Evolutionary conservation across 1,284 basidiomycete species (phyloP).

Genomic region (Takashimella tepidaria): DNA sequence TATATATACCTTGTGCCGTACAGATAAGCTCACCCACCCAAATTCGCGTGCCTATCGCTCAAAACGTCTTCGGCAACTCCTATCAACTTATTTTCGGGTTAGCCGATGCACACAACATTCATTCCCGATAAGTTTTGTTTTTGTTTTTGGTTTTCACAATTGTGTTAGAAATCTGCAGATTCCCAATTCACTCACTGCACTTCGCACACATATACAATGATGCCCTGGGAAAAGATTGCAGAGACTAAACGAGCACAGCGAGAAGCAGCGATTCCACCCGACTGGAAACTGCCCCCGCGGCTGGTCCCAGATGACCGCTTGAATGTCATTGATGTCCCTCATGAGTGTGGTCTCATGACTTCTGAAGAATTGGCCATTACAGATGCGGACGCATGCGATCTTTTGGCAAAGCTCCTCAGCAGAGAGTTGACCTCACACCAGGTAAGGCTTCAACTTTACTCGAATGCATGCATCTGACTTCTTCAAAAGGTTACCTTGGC

Average conservation of each 20-base stretch:
- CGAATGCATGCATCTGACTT: no score
- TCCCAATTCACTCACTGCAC: not conserved
- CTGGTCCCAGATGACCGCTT: constrained; percentile 11
- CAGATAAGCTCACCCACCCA: not conserved
- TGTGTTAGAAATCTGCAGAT: no score
- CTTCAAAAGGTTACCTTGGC: constrained; percentile 35
- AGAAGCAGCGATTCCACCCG: not conserved
- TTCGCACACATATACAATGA: not conserved
- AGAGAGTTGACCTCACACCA: not conserved
- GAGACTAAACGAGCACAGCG: not conserved
- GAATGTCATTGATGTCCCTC: constrained; percentile 56
- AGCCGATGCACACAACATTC: not conserved
- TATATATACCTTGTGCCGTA: no score
- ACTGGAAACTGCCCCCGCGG: not conserved
- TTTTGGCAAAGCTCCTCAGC: constrained; percentile 1
- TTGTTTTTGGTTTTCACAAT: no score
- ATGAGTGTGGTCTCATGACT: constrained; percentile 56
- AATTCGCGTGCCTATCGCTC: not conserved
- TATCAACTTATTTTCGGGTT: not conserved
- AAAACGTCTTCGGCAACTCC: not conserved
- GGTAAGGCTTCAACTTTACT: not conserved
- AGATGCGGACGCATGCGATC: constrained; percentile 1
- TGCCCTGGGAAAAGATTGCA: not conserved
- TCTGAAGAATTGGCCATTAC: constrained; percentile 57
- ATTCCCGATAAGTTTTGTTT: not conserved